A percentile compares a stretch with the other conserved stretches of the same genome.
Conservation (phyloP, 2,329 filamentous ascomycete species). For the Trichoderma gracile region DNA sequence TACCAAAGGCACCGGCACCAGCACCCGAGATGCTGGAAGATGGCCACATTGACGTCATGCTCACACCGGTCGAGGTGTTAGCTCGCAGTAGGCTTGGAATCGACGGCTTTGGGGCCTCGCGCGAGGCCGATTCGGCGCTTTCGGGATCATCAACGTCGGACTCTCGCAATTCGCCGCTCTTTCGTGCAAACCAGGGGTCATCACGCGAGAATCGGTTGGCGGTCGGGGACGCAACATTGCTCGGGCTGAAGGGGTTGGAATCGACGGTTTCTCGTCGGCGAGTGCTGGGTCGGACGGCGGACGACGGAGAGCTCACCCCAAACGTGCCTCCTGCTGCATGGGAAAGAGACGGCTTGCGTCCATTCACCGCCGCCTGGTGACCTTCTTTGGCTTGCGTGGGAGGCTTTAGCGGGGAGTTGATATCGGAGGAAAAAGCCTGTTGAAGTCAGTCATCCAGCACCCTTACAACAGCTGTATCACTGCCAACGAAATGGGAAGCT, state of each 20-base stretch:
- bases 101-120: constrained; percentile 38
- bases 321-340: constrained; percentile 65
- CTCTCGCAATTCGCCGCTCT: constrained; percentile 56
- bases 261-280: constrained; percentile 81
- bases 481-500: constrained; percentile 8
- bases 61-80: constrained; percentile 53
- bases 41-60: constrained; percentile 48
- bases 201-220: constrained; percentile 62
- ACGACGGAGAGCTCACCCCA: constrained; percentile 71
- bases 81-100: constrained; percentile 55
- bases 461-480: not conserved
- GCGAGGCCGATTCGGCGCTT: constrained; percentile 34
- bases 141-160: constrained; percentile 56
- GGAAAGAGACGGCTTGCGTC: constrained; percentile 82
- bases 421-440: constrained; percentile 78
- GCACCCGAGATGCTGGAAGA: constrained; percentile 61
- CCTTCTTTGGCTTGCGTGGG: constrained; percentile 72
- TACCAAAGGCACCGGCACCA: constrained; percentile 83
- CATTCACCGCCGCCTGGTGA: constrained; percentile 59
- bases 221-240: constrained; percentile 61
- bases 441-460: constrained; percentile 30
- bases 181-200: constrained; percentile 61
- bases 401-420: constrained; percentile 92
- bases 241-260: constrained; percentile 61
- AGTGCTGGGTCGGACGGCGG: constrained; percentile 68